Evolutionary conservation across 192 early-diverging fungal genomes (phyloP), one percentile per base, ranked within the genome.

Genomic region (Coemansia umbellata): DNA sequence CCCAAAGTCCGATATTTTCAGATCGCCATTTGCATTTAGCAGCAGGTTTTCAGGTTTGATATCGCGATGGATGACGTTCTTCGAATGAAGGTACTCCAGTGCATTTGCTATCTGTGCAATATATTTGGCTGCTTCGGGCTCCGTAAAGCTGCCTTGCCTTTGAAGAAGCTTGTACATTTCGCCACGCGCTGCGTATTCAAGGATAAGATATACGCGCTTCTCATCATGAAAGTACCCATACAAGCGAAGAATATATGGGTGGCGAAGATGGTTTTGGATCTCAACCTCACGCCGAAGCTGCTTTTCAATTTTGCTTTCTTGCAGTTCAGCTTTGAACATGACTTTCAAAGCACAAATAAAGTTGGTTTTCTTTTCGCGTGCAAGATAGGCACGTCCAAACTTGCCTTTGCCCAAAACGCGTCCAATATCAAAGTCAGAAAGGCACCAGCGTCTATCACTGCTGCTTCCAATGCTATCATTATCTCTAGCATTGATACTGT

Each of bases 1-100:
- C 1, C 95, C 95, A 81, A 98, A 98, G 77, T 98, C 95, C 11
- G 85, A 90, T 64, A 98, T 94, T 55, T 96, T 96, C 33, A 98
- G 78, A 53, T 94, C 89, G 23, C 91, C 94, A 22, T 89, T 78
- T 14, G 83, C 54, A n/a, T 87, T 91, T 18, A 98, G 64, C 50
- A 98, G 66, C 50, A 98, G 58, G 47, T 98, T 98, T 59, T 96
- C 94, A 18, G 94, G 95, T 69, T 98, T 98, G 56, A 98, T 92
- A 56, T 98, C 95, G 40, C 95, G 78, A 56, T 98, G 95, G 58
- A 98, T 95, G 11, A 98, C 89, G 55, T 91, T 75, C 52, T 95
- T 92, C 39, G 78, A 69, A 68, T 98, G 95, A 26, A 97, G 71
- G 56, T 97, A 98, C 6, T 76, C 50, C 1, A 98, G 72, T 15